Conservation (phyloP, 164 flowering plant genomes). For the Piper longum region DNA sequence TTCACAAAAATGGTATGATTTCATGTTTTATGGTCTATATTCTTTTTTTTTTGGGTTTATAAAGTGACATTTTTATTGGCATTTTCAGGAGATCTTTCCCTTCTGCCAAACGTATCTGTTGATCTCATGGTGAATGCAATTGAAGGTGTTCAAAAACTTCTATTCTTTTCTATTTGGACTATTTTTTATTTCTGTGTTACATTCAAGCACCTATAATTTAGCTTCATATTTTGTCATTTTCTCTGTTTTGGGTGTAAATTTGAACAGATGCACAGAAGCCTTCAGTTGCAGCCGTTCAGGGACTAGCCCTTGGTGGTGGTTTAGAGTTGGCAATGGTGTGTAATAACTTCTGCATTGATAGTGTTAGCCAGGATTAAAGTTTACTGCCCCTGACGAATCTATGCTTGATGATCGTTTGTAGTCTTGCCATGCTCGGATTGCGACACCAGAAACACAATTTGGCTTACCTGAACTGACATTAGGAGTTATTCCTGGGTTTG, state of each 20-base stretch:
- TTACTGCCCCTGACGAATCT: not conserved
- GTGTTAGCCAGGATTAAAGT: not conserved
- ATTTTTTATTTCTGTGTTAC: not conserved
- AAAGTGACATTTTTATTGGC: not conserved
- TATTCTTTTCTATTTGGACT: not conserved
- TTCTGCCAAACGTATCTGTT: slow-evolving; percentile 61
- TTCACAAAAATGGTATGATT: slow-evolving; percentile 53
- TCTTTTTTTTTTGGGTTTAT: not conserved
- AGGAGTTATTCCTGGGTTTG: slow-evolving; percentile 86
- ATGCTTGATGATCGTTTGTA: slow-evolving; percentile 10
- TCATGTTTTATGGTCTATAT: no score
- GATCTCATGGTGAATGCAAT: slow-evolving; percentile 52
- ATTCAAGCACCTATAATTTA: not conserved
- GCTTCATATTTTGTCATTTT: slow-evolving; percentile 3
- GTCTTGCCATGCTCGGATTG: slow-evolving; percentile 93
- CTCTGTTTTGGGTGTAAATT: not conserved
- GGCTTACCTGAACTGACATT: slow-evolving; percentile 89
- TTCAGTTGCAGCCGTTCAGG: slow-evolving; percentile 79
- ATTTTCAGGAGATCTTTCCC: slow-evolving; percentile 56
- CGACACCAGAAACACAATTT: slow-evolving; percentile 63
- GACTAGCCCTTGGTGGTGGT: slow-evolving; percentile 98
- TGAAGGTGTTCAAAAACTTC: slow-evolving; percentile 42
- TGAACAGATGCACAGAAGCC: slow-evolving; percentile 70
- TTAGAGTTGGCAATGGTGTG: slow-evolving; percentile 79
- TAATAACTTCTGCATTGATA: slow-evolving; percentile 9